These are phyloP conservation scores for Saccharomyces eubayanus DNA, from an alignment of 805 yeast genomes.

Conservation along the genomic window DNA sequence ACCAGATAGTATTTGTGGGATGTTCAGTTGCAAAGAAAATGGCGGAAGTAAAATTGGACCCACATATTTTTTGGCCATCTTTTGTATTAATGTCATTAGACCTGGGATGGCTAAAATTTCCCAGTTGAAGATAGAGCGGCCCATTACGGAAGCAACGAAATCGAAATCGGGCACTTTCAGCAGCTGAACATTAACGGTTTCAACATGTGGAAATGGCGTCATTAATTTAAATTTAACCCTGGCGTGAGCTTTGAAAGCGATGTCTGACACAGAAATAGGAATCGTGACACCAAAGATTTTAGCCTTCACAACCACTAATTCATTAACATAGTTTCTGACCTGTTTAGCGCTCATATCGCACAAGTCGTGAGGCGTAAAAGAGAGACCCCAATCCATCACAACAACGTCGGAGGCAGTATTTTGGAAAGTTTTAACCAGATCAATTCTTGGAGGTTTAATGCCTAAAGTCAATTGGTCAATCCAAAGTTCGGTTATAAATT, in stretches of 20 bases:
- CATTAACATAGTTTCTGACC: conserved; percentile 74
- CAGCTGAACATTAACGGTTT: conserved; percentile 78
- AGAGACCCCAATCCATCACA: conserved; percentile 94
- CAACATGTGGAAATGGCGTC: conserved; percentile 85
- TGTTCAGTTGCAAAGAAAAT: conserved; percentile 83
- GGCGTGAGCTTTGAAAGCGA: conserved; percentile 64
- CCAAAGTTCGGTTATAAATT: conserved; percentile 75
- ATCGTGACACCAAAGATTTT: conserved; percentile 74
- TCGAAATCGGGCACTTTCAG: conserved; percentile 85
- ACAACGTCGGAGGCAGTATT: conserved; percentile 89
- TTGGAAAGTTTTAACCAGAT: conserved; percentile 77
- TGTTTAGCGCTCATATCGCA: conserved; percentile 83
- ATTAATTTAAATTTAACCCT: conserved; percentile 85
- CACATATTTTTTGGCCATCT: conserved; percentile 73
- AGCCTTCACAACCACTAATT: conserved; percentile 67
- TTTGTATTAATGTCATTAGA: conserved; percentile 67
- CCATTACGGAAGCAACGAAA: conserved; percentile 62
- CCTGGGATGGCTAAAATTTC: conserved; percentile 88
- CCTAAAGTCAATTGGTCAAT: conserved; percentile 86
- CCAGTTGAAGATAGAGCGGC: conserved; percentile 79
- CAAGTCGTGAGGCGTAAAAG: conserved; percentile 85
- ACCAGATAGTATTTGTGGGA: conserved; percentile 85
- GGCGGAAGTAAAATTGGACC: conserved; percentile 89
- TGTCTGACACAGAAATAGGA: conserved; percentile 72
- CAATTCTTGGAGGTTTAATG: conserved; percentile 91